phyloP scores from a whole-genome alignment of 805 yeast species.

The Kodamaea lidongshanica region DNA sequence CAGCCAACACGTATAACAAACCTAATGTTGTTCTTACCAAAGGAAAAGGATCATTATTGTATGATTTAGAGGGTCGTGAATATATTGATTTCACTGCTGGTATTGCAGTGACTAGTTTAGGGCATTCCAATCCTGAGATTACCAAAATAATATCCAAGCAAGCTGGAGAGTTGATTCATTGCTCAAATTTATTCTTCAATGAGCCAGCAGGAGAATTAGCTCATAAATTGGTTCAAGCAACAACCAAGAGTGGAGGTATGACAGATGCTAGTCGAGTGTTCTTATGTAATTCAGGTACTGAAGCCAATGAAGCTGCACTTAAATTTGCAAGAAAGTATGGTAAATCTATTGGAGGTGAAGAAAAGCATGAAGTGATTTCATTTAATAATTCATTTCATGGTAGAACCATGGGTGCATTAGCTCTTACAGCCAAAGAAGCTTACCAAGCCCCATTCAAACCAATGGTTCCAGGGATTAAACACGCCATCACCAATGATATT shows the following conservation, averaged over 20 bases:
- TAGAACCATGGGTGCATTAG: slow-evolving; percentile 85
- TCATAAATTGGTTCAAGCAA: slow-evolving; percentile 60
- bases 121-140: slow-evolving; percentile 75
- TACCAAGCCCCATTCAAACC: slow-evolving; percentile 91
- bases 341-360: slow-evolving; percentile 37
- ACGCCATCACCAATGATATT: slow-evolving; percentile 58
- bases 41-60: slow-evolving; percentile 76
- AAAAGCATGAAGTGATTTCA: slow-evolving; percentile 74
- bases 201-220: slow-evolving; percentile 78
- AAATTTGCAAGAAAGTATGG: slow-evolving; percentile 77
- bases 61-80: slow-evolving; percentile 71
- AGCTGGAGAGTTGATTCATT: slow-evolving; percentile 65
- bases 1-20: slow-evolving; percentile 75
- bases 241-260: slow-evolving; percentile 75
- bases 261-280: slow-evolving; percentile 68
- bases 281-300: slow-evolving; percentile 54
- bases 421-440: slow-evolving; percentile 88
- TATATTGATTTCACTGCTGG: slow-evolving; percentile 93
- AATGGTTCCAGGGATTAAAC: slow-evolving; percentile 79
- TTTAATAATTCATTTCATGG: slow-evolving; percentile 93
- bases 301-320: slow-evolving; percentile 55
- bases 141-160: slow-evolving; percentile 70
- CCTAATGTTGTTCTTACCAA: slow-evolving; percentile 71
- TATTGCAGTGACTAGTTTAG: slow-evolving; percentile 93
- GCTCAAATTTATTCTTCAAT: slow-evolving; percentile 82